Evolutionary conservation across 495 filamentous ascomycete genomes (phyloP).

Genomic region (Penicillium manginii): DNA sequence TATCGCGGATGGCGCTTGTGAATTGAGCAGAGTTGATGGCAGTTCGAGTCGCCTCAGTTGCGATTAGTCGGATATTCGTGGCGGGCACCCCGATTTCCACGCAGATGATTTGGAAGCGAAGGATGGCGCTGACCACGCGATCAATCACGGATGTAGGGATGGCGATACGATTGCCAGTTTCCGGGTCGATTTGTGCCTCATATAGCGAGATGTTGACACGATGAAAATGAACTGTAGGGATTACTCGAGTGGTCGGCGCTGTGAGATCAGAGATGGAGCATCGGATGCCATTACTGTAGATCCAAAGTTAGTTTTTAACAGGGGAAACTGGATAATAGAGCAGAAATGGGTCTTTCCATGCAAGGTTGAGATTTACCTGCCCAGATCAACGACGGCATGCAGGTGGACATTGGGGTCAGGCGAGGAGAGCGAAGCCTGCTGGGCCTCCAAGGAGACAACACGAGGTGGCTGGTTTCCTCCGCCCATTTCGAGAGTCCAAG

Average conservation of each 20-base stretch:
- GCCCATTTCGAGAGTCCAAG: constrained; percentile 16
- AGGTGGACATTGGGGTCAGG: constrained; percentile 17
- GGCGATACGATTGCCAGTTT: constrained; percentile 44
- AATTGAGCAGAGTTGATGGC: constrained; percentile 76
- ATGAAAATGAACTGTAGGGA: constrained; percentile 77
- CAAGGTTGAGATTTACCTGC: constrained; percentile 27
- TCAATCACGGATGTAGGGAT: constrained; percentile 68
- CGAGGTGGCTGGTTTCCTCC: constrained; percentile 17
- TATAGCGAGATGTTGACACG: constrained; percentile 86
- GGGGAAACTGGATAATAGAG: neutral
- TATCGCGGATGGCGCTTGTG: constrained; percentile 60
- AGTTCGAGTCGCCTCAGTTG: constrained; percentile 86
- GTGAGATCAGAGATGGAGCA: constrained; percentile 86
- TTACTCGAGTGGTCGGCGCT: constrained; percentile 67
- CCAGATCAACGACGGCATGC: constrained; percentile 36
- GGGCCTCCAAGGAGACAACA: neutral
- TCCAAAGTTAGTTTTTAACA: neutral
- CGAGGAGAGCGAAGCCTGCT: neutral
- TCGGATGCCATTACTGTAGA: constrained; percentile 86
- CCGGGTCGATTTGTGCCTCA: constrained; percentile 68
- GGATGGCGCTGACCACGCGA: constrained; percentile 63
- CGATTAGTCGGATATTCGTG: constrained; percentile 70
- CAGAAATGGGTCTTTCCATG: neutral
- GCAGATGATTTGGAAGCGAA: constrained; percentile 76
- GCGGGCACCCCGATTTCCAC: constrained; percentile 66